These are phyloP conservation scores for Chiua virens DNA, from an alignment of 768 basidiomycete genomes.

Conservation along the genomic window DNA sequence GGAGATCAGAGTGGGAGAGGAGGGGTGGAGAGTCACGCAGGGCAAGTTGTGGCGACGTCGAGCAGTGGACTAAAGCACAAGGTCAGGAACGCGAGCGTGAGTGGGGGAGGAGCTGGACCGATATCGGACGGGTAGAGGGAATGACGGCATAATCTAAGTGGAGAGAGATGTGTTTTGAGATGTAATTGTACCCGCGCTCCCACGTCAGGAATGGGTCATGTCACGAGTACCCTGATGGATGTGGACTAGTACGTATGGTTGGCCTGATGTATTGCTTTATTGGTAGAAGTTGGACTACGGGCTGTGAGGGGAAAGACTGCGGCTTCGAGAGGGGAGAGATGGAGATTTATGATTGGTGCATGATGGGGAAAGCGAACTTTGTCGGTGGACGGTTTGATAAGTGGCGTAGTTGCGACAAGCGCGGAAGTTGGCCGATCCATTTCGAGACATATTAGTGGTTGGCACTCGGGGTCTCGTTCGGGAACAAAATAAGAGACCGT, in stretches of 20 bases:
- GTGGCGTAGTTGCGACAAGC: slow-evolving; percentile 35
- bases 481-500: not conserved
- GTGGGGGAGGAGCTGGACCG: slow-evolving; percentile 30
- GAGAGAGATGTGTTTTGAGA: not conserved
- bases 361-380: slow-evolving; percentile 16
- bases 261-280: not conserved
- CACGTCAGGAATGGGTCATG: slow-evolving; percentile 17
- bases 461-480: slow-evolving; percentile 13
- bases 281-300: not conserved
- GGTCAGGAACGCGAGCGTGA: slow-evolving; percentile 48
- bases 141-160: slow-evolving; percentile 22
- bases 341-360: slow-evolving; percentile 5
- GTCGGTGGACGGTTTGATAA: slow-evolving; percentile 27
- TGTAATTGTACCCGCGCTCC: slow-evolving; percentile 20
- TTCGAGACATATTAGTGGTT: slow-evolving; percentile 26
- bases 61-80: slow-evolving; percentile 44
- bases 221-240: slow-evolving; percentile 6
- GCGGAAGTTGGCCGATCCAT: slow-evolving; percentile 28
- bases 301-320: not conserved
- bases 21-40: slow-evolving; percentile 13
- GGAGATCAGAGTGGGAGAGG: slow-evolving; percentile 38
- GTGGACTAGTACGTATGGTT: not conserved
- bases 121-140: slow-evolving; percentile 21
- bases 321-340: not conserved
- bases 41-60: slow-evolving; percentile 25